Percentiles rank a stretch among this genome's conserved stretches.
Evolutionary conservation across 805 yeast species (phyloP).

Genomic region (Lipomyces yamadae): DNA sequence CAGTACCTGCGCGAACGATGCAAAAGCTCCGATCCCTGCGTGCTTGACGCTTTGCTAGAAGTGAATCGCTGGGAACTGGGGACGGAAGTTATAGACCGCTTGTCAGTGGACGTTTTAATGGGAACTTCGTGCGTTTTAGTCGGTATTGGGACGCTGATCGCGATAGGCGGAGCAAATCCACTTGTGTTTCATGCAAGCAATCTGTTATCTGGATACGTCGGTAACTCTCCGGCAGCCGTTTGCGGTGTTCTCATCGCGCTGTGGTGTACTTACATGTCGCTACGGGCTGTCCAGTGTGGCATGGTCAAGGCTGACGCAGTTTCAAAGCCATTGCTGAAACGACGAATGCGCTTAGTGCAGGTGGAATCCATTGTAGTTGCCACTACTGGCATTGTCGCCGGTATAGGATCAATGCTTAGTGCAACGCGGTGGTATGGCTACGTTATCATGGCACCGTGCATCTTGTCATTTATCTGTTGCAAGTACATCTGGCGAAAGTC

Average conservation of each 20-base stretch:
- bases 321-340: background rate
- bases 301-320: background rate
- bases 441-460: background rate
- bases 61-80: constrained; percentile 1
- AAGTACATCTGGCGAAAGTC: constrained; percentile 3
- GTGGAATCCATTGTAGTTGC: background rate
- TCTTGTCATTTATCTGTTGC: background rate
- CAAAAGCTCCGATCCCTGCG: background rate
- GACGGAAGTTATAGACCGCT: constrained; percentile 2
- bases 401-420: background rate
- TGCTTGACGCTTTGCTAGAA: background rate
- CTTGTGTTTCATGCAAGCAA: background rate
- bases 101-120: background rate
- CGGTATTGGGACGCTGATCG: background rate
- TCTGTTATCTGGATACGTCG: background rate
- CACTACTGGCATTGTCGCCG: constrained; percentile 1
- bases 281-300: background rate
- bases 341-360: background rate
- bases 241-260: background rate
- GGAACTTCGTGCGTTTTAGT: background rate
- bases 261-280: background rate
- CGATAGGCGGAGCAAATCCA: constrained; percentile 1
- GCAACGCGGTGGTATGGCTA: constrained; percentile 3
- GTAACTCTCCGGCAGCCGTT: background rate
- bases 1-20: background rate